These are phyloP conservation scores for Scutellaria minor DNA, from an alignment of 257 asterid species.

Conservation along the genomic window DNA sequence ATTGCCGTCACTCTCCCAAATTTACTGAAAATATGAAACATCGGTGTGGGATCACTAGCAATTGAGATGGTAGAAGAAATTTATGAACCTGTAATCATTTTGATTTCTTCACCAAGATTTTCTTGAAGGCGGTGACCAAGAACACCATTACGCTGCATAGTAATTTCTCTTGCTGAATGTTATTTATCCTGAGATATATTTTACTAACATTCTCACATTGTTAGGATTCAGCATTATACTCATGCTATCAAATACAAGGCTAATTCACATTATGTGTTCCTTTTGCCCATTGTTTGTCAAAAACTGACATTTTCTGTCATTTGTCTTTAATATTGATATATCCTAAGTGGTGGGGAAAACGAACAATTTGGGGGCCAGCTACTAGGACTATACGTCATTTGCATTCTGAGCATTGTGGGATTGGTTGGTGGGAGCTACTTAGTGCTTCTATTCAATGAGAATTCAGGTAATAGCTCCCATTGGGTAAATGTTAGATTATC, in stretches of 20 bases:
- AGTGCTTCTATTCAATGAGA: constrained; percentile 14
- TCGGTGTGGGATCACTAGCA: constrained; percentile 3
- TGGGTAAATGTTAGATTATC: not conserved
- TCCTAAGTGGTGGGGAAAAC: constrained; percentile 21
- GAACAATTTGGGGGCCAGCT: constrained; percentile 17
- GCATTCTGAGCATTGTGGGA: constrained; percentile 7
- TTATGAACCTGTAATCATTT: not conserved
- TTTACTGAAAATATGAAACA: constrained; percentile 26
- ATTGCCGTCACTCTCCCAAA: constrained; percentile 25
- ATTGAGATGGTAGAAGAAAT: not conserved
- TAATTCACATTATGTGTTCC: not conserved
- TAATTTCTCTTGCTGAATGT: constrained; percentile 2
- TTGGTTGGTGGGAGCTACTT: constrained; percentile 26
- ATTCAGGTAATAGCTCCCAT: constrained; percentile 19
- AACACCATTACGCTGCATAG: not conserved
- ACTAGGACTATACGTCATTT: constrained; percentile 18
- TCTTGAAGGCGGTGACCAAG: not conserved
- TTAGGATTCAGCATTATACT: not conserved
- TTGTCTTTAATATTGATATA: not conserved
- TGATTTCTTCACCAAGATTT: constrained; percentile 4
- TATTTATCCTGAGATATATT: not conserved
- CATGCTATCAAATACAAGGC: too few relatives aligned
- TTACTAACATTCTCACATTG: not conserved
- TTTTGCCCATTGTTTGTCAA: not conserved
- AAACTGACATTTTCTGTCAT: not conserved